Evolutionary conservation across 257 asterid species (phyloP).

Genomic region (Eustoma russellianum): DNA sequence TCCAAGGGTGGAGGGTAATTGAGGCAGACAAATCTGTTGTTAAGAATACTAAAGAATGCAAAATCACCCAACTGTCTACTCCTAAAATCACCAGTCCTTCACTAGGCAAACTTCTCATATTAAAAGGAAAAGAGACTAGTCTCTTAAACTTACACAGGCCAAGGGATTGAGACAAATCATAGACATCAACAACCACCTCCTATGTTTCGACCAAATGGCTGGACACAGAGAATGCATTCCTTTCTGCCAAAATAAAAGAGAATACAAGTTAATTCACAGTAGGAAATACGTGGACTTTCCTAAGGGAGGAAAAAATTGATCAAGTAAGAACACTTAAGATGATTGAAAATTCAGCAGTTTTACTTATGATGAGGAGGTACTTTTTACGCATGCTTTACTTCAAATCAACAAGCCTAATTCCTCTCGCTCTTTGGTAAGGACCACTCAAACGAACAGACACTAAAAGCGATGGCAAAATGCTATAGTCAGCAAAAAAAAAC

Average conservation of each 20-base stretch:
- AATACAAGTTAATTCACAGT: not conserved
- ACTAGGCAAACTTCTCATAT: constrained; percentile 1
- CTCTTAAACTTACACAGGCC: constrained; percentile 63
- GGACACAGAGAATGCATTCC: constrained; percentile 98
- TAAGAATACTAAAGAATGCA: too few relatives aligned
- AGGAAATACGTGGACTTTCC: not conserved
- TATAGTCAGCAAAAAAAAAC: too few relatives aligned
- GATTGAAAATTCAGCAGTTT: too few relatives aligned
- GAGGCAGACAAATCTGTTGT: not conserved
- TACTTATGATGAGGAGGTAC: too few relatives aligned
- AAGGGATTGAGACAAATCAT: constrained; percentile 91
- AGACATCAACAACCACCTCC: constrained; percentile 97
- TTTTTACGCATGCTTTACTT: too few relatives aligned
- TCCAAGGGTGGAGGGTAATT: too few relatives aligned
- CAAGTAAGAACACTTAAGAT: too few relatives aligned
- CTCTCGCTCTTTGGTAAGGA: too few relatives aligned
- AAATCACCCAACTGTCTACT: too few relatives aligned
- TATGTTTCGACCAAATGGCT: constrained; percentile 96
- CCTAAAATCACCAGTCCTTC: not conserved
- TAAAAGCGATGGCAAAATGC: too few relatives aligned
- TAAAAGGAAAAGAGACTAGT: not conserved
- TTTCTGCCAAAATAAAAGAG: constrained; percentile 40
- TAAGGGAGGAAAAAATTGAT: not conserved
- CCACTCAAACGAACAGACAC: too few relatives aligned
- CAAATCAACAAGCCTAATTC: too few relatives aligned